These are phyloP conservation scores for Lasiosphaeria hispida DNA, from an alignment of 495 filamentous ascomycete genomes.

Conservation along the genomic window DNA sequence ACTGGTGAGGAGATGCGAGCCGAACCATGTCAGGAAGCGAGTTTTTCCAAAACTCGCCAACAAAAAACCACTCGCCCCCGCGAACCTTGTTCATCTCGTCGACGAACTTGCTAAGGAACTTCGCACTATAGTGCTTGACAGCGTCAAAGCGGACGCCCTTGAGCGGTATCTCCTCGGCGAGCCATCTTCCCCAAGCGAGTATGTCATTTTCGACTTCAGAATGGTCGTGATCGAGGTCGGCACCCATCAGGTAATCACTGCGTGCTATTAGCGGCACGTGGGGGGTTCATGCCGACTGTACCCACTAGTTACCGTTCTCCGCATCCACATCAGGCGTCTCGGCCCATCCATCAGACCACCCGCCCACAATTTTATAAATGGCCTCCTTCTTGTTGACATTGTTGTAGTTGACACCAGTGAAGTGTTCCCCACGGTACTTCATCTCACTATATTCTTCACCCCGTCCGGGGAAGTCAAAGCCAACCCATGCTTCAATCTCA, in stretches of 20 bases:
- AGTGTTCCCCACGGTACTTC: conserved; percentile 70
- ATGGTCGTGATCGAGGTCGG: conserved; percentile 65
- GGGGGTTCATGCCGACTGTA: no score
- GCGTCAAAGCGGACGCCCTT: conserved; percentile 74
- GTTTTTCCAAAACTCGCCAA: conserved; percentile 70
- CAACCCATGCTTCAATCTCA: conserved; percentile 67
- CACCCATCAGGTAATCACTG: conserved; percentile 56
- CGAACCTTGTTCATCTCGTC: conserved; percentile 47
- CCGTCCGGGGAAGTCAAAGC: conserved; percentile 64
- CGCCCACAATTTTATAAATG: conserved; percentile 66
- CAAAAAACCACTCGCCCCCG: conserved; percentile 59
- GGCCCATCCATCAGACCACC: conserved; percentile 61
- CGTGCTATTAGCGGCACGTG: no score
- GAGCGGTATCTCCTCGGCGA: conserved; percentile 55
- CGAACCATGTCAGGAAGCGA: conserved; percentile 48
- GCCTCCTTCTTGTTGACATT: conserved; percentile 54
- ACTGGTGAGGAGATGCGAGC: background rate
- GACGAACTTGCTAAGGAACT: conserved; percentile 63
- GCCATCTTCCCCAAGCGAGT: conserved; percentile 65
- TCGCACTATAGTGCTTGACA: conserved; percentile 66
- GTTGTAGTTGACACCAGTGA: conserved; percentile 69
- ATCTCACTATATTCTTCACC: conserved; percentile 57
- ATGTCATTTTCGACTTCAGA: conserved; percentile 64
- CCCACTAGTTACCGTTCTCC: conserved; percentile 72
- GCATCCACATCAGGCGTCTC: conserved; percentile 52